Evolutionary conservation across 192 early-diverging fungal genomes (phyloP), one percentile per base, ranked within the genome.

Genomic region (Geranomyces michiganensis): DNA sequence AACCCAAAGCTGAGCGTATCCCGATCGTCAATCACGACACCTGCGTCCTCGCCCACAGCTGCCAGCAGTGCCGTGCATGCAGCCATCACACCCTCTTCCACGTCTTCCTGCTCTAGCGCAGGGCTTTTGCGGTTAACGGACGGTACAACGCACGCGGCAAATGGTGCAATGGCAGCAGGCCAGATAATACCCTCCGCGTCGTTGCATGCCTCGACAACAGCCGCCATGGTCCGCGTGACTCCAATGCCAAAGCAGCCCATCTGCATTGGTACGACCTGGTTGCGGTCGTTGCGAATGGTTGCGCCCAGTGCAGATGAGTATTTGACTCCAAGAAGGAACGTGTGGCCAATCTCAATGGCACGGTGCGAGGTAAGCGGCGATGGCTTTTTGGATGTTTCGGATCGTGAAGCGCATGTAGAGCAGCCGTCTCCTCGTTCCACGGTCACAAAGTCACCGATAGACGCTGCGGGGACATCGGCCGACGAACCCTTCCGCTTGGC

Each of bases 221-320:
- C 90, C n/a, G 92, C 90, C 13, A 95, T 70, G 15, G 95, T 68
- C 2, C 95, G 84, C n/a, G 90, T 89, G 1, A 97, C 78, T 33
- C 95, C 95, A 31, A 97, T 87, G 29, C 94, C 94, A 66, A 88
- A 96, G 80, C 95, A 96, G 32, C 95, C 94, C 94, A 96, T 96
- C 67, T 92, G 84, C 47, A 91, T 85, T 27, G 80, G 84, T 1
- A 70, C 64, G 19, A n/a, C 17, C 30, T 79, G 62, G 29, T 79
- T 59, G 12, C 64, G 74, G 7, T 77, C 47, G 45, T 79, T 72
- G 43, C 68, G 75, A 60, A 89, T 87, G 6, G 63, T 77, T 0
- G 92, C 91, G 29, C 87, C 78, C 59, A 97, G 71, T 13, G 87
- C 77, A 19, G 70, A 55, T 12, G 95, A 97, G 78, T 96, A 97